These are phyloP conservation scores for Solanum hybrid DNA, from an alignment of 305 asterid species.

Conservation along the genomic window DNA sequence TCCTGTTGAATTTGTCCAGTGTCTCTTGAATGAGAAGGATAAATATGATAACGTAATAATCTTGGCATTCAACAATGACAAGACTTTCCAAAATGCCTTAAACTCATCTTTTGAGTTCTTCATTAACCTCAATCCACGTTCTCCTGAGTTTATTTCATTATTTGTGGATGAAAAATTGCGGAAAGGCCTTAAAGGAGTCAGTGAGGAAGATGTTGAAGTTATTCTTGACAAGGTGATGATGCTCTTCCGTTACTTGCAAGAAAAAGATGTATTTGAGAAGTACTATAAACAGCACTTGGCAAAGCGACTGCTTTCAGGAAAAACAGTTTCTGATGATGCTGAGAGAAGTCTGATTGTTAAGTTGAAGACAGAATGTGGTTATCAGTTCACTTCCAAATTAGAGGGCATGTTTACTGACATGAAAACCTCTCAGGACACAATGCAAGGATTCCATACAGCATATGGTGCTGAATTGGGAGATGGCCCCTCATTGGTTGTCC, in stretches of 20 bases:
- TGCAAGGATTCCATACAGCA: conserved; percentile 61
- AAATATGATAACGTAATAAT: conserved; percentile 52
- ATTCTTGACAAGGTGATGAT: conserved; percentile 80
- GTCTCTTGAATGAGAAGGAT: conserved; percentile 45
- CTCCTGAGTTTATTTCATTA: conserved; percentile 68
- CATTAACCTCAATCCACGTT: conserved; percentile 64
- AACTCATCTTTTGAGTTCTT: conserved; percentile 69
- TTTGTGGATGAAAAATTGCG: conserved; percentile 73
- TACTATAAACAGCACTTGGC: conserved; percentile 82
- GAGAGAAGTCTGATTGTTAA: conserved; percentile 73
- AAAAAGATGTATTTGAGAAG: conserved; percentile 76
- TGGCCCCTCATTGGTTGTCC: conserved; percentile 57
- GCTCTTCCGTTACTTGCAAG: conserved; percentile 73
- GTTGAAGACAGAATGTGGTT: conserved; percentile 80
- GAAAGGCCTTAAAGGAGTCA: conserved; percentile 72
- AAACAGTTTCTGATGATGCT: conserved; percentile 72
- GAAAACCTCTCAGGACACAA: conserved; percentile 81
- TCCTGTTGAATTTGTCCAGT: conserved; percentile 50
- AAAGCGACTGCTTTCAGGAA: conserved; percentile 62
- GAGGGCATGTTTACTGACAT: conserved; percentile 87
- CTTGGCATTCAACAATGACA: conserved; percentile 51
- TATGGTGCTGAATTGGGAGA: conserved; percentile 44
- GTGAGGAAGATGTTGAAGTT: conserved; percentile 63
- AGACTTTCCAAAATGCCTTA: conserved; percentile 74
- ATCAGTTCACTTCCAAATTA: conserved; percentile 69